Percentiles rank a stretch among this genome's conserved stretches.
Conservation (phyloP, 176 grass and related monocot species). For the Leersia perrieri region DNA sequence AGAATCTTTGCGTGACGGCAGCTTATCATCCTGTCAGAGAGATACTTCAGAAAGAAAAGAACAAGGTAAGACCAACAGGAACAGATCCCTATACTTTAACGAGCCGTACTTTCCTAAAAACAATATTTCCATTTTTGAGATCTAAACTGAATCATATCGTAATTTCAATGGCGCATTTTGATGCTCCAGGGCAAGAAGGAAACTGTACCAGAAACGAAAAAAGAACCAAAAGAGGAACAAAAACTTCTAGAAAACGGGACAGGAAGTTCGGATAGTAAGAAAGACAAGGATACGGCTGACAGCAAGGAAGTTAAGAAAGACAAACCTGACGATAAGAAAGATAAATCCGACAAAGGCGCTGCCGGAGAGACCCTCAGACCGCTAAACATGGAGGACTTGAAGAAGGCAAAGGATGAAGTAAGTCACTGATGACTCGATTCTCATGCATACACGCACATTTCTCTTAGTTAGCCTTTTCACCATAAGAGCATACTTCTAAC, state of each 20-base stretch:
- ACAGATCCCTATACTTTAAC: background rate
- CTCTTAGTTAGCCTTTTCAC: background rate
- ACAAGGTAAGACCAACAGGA: slow-evolving; percentile 43
- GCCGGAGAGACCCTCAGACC: slow-evolving; percentile 50
- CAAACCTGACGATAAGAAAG: background rate
- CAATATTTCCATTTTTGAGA: background rate
- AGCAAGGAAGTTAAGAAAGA: background rate
- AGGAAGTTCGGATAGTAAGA: slow-evolving; percentile 17
- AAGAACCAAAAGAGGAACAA: background rate
- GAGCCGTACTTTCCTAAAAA: background rate
- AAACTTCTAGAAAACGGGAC: slow-evolving; percentile 2
- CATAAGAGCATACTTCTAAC: background rate
- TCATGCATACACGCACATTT: background rate
- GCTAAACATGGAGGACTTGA: slow-evolving; percentile 85
- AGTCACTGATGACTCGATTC: slow-evolving; percentile 3
- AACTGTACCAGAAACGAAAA: slow-evolving; percentile 19
- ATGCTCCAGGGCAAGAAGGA: slow-evolving; percentile 39
- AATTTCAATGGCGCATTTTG: background rate
- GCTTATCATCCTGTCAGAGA: slow-evolving; percentile 82
- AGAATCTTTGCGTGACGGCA: slow-evolving; percentile 76
- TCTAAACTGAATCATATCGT: slow-evolving; percentile 20
- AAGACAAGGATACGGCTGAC: background rate
- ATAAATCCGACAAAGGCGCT: background rate
- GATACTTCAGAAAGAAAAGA: slow-evolving; percentile 68
- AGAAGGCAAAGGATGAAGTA: slow-evolving; percentile 78